A percentile compares a stretch with the other conserved stretches of the same genome.
These are phyloP conservation scores for Pseudozyma sp. DNA, from an alignment of 1,284 basidiomycete species.

Conservation along the genomic window DNA sequence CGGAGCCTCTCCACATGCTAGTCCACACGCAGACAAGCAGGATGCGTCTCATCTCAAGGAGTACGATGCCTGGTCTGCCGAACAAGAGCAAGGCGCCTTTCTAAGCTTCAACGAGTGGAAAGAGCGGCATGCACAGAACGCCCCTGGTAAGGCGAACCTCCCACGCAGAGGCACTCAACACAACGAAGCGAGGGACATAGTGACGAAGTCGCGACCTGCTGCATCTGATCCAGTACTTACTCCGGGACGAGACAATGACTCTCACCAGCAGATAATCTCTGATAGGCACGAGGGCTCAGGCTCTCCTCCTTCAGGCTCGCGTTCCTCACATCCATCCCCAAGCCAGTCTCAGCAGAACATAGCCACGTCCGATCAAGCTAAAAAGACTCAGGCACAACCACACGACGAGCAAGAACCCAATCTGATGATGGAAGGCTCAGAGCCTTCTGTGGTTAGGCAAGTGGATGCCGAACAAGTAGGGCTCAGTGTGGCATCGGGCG, in stretches of 20 bases:
- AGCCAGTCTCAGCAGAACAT: not conserved
- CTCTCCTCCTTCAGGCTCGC: not conserved
- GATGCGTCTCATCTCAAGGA: conserved; percentile 16
- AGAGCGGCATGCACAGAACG: conserved; percentile 22
- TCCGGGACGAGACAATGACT: not conserved
- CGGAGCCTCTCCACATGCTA: not conserved
- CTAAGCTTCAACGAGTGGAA: conserved; percentile 53
- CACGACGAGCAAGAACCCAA: not conserved
- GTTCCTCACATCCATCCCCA: too few relatives aligned
- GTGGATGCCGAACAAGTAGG: conserved; percentile 5
- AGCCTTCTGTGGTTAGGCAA: not conserved
- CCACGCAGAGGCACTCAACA: not conserved
- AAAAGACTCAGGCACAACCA: not conserved
- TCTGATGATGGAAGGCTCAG: not conserved
- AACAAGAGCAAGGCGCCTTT: conserved; percentile 40
- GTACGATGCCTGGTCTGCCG: conserved; percentile 50
- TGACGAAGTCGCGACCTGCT: not conserved
- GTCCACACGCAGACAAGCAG: not conserved
- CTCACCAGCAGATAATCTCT: too few relatives aligned
- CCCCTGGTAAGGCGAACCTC: not conserved
- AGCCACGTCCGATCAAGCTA: not conserved
- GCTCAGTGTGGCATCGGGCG: conserved; percentile 31
- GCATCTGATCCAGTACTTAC: not conserved
- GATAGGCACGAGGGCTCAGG: too few relatives aligned
- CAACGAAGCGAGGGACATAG: not conserved